Evolutionary conservation across 2,329 filamentous ascomycete species (phyloP), one percentile per base, ranked within the genome.

Genomic region (Fusarium siculi): DNA sequence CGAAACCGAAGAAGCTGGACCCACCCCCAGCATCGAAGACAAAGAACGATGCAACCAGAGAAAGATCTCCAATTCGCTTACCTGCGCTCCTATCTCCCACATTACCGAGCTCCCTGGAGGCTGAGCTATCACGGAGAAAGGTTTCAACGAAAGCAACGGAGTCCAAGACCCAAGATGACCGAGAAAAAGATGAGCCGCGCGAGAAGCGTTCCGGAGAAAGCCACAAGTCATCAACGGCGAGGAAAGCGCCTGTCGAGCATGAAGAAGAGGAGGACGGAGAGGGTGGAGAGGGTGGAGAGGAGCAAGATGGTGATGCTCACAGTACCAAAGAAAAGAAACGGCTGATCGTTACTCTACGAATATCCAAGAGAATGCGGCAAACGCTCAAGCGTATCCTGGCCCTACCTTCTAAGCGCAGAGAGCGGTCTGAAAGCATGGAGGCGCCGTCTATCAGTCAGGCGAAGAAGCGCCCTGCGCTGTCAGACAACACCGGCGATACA

Each of bases 51-150:
- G 14, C 74, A 25, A 87, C 83, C 74, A 86, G 82, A 68, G 79
- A 82, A 25, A 84, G 77, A 55, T 77, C 81, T 3, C 77, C 82
- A 1, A 39, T 79, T 14, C 81, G 80, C 52, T 78, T 90, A 32
- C 88, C 88, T 2, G 81, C 84, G 0, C 80, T 90, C 11, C 81
- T 90, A 16, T 90, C 88, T 1, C 88, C 88, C 1, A 90, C 88
- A 1, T 78, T 90, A 11, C 88, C 88, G 2, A 81, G 86, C 0
- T 77, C 85, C 23, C 80, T 90, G 1, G 87, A 90, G 68, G 85
- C 78, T 7, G 81, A 81, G 63, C 63, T 82, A 39, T 78, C 66
- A 23, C 78, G 71, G 76, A 78, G 66, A 72, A 84, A 78, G 79
- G 77, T 57, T 18, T 70, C 77, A 9, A 57, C 74, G 40, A 79